Percentiles rank a stretch among this genome's conserved stretches.
Conservation (phyloP, 176 grass and related monocot genomes). For the Rhynchospora breviuscula region DNA sequence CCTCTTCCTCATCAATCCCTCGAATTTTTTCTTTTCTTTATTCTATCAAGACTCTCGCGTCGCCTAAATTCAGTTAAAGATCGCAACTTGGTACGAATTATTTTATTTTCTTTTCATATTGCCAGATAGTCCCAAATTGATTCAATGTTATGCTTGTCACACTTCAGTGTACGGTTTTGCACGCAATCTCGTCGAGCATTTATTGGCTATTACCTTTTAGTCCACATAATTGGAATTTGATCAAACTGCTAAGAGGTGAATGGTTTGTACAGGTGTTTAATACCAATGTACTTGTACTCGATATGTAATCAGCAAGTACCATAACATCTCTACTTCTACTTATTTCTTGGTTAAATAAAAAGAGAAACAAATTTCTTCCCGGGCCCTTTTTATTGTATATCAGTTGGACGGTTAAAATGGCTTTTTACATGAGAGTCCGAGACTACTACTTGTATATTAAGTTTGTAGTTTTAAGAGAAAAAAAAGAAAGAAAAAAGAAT, state of each 20-base stretch:
- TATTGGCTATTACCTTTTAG: not conserved
- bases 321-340: not conserved
- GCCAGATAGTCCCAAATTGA: not conserved
- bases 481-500: not conserved
- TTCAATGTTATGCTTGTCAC: not conserved
- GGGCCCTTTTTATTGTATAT: not conserved
- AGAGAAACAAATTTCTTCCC: not conserved
- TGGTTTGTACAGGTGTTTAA: not conserved
- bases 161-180: not conserved
- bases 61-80: not conserved
- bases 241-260: not conserved
- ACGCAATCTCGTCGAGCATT: not conserved
- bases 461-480: not conserved
- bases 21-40: not conserved
- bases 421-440: not conserved
- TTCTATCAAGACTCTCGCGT: not conserved
- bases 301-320: not conserved
- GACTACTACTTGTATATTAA: not conserved
- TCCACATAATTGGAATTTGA: not conserved
- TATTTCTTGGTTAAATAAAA: not conserved
- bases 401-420: not conserved
- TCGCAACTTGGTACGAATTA: not conserved
- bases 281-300: not conserved
- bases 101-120: not conserved
- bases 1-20: not conserved